Evolutionary conservation across 306 rosid species (phyloP).

Genomic region (Begonia loranthoides): DNA sequence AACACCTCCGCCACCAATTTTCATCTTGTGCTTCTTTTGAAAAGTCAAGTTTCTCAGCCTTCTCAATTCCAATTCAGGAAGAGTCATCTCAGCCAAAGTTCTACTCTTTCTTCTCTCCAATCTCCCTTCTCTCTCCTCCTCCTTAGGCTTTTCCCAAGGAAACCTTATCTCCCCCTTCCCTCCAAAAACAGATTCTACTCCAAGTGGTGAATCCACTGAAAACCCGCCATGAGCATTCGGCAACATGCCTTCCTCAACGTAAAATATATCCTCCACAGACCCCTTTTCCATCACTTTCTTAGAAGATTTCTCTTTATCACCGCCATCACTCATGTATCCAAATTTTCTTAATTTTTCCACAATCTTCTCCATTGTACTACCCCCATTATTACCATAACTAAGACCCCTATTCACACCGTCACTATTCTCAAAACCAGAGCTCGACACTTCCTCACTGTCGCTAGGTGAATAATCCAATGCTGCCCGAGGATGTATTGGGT

Average conservation of each 20-base stretch:
- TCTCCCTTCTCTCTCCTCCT: slow-evolving; percentile 21
- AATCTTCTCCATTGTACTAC: slow-evolving; percentile 80
- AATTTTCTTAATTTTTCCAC: slow-evolving; percentile 73
- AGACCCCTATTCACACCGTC: slow-evolving; percentile 12
- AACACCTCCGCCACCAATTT: slow-evolving; percentile 73
- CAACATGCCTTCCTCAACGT: slow-evolving; percentile 78
- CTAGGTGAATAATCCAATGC: slow-evolving; percentile 34
- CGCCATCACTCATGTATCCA: slow-evolving; percentile 46
- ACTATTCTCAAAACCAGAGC: slow-evolving; percentile 17
- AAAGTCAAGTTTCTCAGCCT: slow-evolving; percentile 68
- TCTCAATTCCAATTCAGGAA: slow-evolving; percentile 82
- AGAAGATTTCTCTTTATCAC: slow-evolving; percentile 13
- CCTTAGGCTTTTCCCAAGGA: slow-evolving; percentile 86
- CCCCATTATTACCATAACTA: slow-evolving; percentile 7
- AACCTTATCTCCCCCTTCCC: slow-evolving; percentile 60
- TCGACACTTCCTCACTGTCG: slow-evolving; percentile 30
- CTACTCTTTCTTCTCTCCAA: slow-evolving; percentile 27
- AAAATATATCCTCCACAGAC: slow-evolving; percentile 80
- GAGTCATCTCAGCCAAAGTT: slow-evolving; percentile 80
- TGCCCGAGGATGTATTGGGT: slow-evolving; percentile 40
- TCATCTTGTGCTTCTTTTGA: slow-evolving; percentile 92
- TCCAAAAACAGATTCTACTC: slow-evolving; percentile 46
- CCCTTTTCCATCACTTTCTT: slow-evolving; percentile 66
- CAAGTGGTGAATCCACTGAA: slow-evolving; percentile 50
- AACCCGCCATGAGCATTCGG: slow-evolving; percentile 79